These are phyloP conservation scores for Scorias spongiosa DNA, from an alignment of 2,329 filamentous ascomycete species.

Conservation along the genomic window DNA sequence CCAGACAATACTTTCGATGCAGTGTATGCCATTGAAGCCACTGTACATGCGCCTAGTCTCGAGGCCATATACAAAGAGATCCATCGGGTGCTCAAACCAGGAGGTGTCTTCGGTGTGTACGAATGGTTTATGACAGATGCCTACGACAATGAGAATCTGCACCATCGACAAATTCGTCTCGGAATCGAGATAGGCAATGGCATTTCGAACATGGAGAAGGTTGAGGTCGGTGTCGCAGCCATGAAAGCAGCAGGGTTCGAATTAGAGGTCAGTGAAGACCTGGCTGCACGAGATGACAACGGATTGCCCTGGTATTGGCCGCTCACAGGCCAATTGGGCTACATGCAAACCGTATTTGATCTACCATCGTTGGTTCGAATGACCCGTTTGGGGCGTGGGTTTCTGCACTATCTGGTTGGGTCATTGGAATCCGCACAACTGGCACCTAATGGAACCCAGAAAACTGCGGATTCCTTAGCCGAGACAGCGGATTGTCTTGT, in stretches of 20 bases:
- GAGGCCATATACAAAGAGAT: conserved; percentile 14
- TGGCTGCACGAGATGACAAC: conserved; percentile 5
- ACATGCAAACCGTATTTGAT: conserved; percentile 1
- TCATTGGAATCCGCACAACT: neutral
- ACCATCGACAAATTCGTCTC: conserved; percentile 13
- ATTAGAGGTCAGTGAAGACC: conserved; percentile 14
- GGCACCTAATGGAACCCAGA: neutral
- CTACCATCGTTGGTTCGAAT: conserved; percentile 1
- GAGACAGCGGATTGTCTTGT: conserved; percentile 40
- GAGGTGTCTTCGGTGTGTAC: conserved; percentile 13
- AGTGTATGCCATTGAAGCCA: conserved; percentile 19
- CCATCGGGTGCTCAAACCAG: conserved; percentile 17
- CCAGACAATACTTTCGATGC: conserved; percentile 15
- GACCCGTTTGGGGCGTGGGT: neutral
- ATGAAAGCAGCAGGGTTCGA: conserved; percentile 14
- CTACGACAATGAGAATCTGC: conserved; percentile 11
- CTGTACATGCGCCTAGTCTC: conserved; percentile 16
- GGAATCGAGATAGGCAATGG: conserved; percentile 17
- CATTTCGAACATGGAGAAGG: conserved; percentile 13
- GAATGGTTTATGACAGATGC: conserved; percentile 19
- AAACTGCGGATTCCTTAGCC: neutral
- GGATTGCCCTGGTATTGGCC: conserved; percentile 14
- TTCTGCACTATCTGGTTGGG: neutral
- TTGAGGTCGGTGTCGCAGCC: conserved; percentile 8
- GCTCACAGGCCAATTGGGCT: conserved; percentile 5